Base-by-base conservation (phyloP, 139 green algal genomes). In the Yamagishiella unicocca region DNA sequence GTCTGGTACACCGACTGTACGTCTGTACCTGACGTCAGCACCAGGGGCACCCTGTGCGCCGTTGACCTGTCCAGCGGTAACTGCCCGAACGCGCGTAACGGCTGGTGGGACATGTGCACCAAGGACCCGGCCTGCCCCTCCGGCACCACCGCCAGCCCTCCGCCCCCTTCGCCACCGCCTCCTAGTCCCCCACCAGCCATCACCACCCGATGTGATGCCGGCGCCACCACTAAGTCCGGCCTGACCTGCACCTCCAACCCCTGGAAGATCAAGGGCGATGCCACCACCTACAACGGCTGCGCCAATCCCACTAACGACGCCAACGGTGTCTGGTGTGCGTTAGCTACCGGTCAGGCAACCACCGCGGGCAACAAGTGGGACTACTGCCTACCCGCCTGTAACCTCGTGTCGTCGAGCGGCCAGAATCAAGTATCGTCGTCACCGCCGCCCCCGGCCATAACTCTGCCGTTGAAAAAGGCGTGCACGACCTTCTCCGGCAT, bases 281-380 rank as follows among this genome's bases (percentile, higher is more conserved):
- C 53, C 53, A n/a, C 10, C 35, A 42, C 4, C 76, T 72, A 72
- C 76, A 38, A n/a, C 0, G 76, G 76, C 35, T 83, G 76, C 76
- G 76, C 76, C 54, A 83, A 83, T 53, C 76, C 76, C 54, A 83
- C 53, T 54, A 71, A 37, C 37, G 76, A 83, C 76, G 12, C 54
- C 54, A 71, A 72, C 35, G 76, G 76, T 35, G 1, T 25, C 9
- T 83, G 76, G 76, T 83, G 76, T 33, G 35, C 64, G 35, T 54
- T 83, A 9, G 37, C 22, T 7, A 40, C 25, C 12, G 24, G 25
- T 33, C 53, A 55, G 35, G 5, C 24, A 9, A 38, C 54, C 7
- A 2, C 53, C 54, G 10, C 53, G 2, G 76, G 76, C 76, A 33
- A 50, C 6, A 17, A 22, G 1, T 83, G 76, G 76, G 76, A 83